These are phyloP conservation scores for Skeletonema grethae DNA, from an alignment of 108 stramenopile species.

Conservation along the genomic window DNA sequence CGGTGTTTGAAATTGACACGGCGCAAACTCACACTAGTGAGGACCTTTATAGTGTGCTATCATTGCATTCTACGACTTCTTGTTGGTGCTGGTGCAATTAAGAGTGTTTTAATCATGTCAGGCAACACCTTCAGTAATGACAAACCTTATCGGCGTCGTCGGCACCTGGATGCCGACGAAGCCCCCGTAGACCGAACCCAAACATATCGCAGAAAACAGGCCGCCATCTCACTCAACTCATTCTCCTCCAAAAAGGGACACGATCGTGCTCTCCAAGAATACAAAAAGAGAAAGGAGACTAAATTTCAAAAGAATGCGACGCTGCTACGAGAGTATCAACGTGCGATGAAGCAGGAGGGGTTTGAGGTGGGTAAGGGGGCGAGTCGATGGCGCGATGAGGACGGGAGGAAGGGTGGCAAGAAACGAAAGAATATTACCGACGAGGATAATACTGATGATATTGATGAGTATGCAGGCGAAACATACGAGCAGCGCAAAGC, in stretches of 20 bases:
- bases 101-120: no score
- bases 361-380: conserved; percentile 73
- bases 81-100: no score
- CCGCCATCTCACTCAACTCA: conserved; percentile 42
- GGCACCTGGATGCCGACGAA: not conserved
- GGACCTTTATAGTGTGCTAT: no score
- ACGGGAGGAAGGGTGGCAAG: conserved; percentile 7
- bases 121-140: not conserved
- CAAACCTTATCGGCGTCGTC: not conserved
- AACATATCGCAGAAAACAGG: conserved; percentile 24
- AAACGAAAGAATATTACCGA: not conserved
- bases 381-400: conserved; percentile 55
- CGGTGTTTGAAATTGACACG: no score
- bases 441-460: not conserved
- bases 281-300: conserved; percentile 58
- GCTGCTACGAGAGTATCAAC: conserved; percentile 60
- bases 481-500: not conserved
- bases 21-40: no score
- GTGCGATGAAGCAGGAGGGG: conserved; percentile 73
- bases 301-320: conserved; percentile 66
- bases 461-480: not conserved
- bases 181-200: not conserved
- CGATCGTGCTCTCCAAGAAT: conserved; percentile 66
- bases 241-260: conserved; percentile 61
- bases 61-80: no score